A percentile compares a stretch with the other conserved stretches of the same genome.
Conservation (phyloP, 768 basidiomycete species). For the Mycena vulgaris region DNA sequence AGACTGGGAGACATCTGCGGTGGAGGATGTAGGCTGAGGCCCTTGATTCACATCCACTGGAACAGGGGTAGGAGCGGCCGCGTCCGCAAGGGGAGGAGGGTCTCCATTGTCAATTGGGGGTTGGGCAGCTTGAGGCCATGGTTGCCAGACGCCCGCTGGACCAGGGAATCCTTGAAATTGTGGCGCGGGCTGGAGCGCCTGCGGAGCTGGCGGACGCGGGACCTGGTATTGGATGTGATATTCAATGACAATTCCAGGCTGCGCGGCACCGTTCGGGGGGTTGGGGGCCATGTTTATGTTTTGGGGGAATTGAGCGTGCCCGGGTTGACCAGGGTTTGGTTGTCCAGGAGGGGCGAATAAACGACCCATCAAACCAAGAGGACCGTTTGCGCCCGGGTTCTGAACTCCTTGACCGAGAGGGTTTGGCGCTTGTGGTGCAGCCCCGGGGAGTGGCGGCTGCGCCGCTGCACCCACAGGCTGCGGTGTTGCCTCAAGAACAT, state of each 20-base stretch:
- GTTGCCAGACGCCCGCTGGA: slow-evolving; percentile 76
- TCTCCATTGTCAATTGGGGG: slow-evolving; percentile 3
- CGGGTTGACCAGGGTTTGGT: slow-evolving; percentile 51
- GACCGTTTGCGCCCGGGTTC: slow-evolving; percentile 60
- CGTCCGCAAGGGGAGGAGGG: slow-evolving; percentile 6
- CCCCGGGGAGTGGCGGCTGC: slow-evolving; percentile 44
- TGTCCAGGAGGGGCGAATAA: slow-evolving; percentile 70
- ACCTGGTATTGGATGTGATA: slow-evolving; percentile 76
- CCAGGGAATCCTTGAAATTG: slow-evolving; percentile 75
- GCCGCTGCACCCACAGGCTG: slow-evolving; percentile 48
- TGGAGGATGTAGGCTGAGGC: slow-evolving; percentile 2
- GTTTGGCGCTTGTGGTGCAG: slow-evolving; percentile 50
- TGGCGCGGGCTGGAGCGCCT: slow-evolving; percentile 63
- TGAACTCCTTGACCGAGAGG: slow-evolving; percentile 45
- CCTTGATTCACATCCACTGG: slow-evolving; percentile 17
- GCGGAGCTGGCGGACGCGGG: slow-evolving; percentile 54
- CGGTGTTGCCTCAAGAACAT: slow-evolving; percentile 73
- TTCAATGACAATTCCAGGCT: slow-evolving; percentile 68
- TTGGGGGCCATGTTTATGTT: slow-evolving; percentile 45
- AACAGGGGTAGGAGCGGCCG: slow-evolving; percentile 16
- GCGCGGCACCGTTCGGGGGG: slow-evolving; percentile 55
- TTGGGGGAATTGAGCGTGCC: slow-evolving; percentile 45
- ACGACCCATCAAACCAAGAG: slow-evolving; percentile 69
- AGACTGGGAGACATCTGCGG: slow-evolving; percentile 8
- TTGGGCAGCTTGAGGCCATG: slow-evolving; percentile 65